Percentiles rank a stretch among this genome's conserved stretches.
Conservation (phyloP, 2,329 filamentous ascomycete genomes). For the Arthroderma uncinatum region DNA sequence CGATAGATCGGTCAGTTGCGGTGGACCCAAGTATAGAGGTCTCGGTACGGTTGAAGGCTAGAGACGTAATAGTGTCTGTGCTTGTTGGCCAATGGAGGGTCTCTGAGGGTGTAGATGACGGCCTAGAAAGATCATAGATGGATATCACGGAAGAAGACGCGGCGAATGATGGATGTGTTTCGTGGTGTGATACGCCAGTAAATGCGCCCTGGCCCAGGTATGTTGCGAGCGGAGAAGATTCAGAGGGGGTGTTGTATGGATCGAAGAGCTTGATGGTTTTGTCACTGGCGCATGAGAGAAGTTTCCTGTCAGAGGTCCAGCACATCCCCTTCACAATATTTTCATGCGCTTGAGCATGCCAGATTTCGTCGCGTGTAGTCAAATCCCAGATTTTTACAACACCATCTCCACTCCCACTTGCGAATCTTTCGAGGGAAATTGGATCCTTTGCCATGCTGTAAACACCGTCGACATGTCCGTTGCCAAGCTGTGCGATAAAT, state of each 20-base stretch:
- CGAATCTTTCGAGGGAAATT: conserved; percentile 59
- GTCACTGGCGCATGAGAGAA: conserved; percentile 80
- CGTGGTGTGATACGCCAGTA: conserved; percentile 72
- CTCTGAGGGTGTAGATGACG: conserved; percentile 66
- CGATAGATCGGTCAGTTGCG: conserved; percentile 72
- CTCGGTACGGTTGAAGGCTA: conserved; percentile 88
- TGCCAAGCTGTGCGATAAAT: conserved; percentile 76
- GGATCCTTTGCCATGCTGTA: conserved; percentile 75
- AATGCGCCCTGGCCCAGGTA: conserved; percentile 79
- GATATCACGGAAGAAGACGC: conserved; percentile 64
- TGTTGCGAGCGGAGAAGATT: conserved; percentile 63
- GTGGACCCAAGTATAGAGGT: conserved; percentile 80
- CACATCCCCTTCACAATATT: conserved; percentile 86
- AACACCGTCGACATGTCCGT: conserved; percentile 83
- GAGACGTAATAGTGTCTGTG: conserved; percentile 77
- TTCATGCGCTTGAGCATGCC: conserved; percentile 73
- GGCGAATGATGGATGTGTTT: conserved; percentile 67
- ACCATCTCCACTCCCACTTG: conserved; percentile 81
- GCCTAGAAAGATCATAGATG: conserved; percentile 76
- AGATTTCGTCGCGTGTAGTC: conserved; percentile 59
- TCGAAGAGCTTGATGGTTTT: conserved; percentile 83
- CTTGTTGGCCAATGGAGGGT: conserved; percentile 77
- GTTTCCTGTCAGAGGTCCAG: conserved; percentile 76
- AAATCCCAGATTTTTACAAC: conserved; percentile 90
- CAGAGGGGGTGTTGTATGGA: conserved; percentile 62